phyloP scores from a whole-genome alignment of 2,329 filamentous ascomycete species.

The Sclerotiophoma versabilis region DNA sequence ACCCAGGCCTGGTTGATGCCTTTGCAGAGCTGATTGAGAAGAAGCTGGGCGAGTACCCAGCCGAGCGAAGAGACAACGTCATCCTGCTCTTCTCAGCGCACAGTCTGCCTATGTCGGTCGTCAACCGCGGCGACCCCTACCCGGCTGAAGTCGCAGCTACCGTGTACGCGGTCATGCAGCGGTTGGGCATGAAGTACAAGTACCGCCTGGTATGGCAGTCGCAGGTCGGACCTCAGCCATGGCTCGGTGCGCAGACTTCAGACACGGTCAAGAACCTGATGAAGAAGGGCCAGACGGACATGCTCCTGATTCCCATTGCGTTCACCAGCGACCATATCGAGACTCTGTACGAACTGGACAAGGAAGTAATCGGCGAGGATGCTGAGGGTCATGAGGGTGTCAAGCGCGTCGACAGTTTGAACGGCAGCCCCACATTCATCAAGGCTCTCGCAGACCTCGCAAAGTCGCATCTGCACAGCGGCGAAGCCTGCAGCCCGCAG shows the following conservation, averaged over 20 bases:
- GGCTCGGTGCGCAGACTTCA: conserved; percentile 93
- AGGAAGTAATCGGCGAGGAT: conserved; percentile 88
- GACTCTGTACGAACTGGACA: conserved; percentile 91
- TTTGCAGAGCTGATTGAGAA: conserved; percentile 92
- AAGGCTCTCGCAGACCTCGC: conserved; percentile 87
- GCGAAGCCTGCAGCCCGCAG: conserved; percentile 76
- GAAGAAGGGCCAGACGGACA: conserved; percentile 87
- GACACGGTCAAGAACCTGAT: conserved; percentile 89
- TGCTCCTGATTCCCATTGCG: conserved; percentile 91
- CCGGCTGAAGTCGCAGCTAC: conserved; percentile 95
- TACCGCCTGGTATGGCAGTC: conserved; percentile 98
- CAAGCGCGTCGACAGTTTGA: conserved; percentile 90
- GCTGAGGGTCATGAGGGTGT: conserved; percentile 65
- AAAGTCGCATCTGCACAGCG: conserved; percentile 76
- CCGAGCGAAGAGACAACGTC: conserved; percentile 78
- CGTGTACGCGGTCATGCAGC: conserved; percentile 94
- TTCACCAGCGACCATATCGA: conserved; percentile 99
- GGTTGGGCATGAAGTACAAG: conserved; percentile 84
- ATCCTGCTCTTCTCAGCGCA: conserved; percentile 94
- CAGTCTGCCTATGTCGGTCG: conserved; percentile 94
- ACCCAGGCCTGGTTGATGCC: conserved; percentile 86
- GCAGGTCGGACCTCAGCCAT: conserved; percentile 92
- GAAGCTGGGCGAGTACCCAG: conserved; percentile 82
- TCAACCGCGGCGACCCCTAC: conserved; percentile 96
- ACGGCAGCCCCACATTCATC: conserved; percentile 91